These are phyloP conservation scores for Pouteria campechiana DNA, from an alignment of 179 eudicot species.

Conservation along the genomic window DNA sequence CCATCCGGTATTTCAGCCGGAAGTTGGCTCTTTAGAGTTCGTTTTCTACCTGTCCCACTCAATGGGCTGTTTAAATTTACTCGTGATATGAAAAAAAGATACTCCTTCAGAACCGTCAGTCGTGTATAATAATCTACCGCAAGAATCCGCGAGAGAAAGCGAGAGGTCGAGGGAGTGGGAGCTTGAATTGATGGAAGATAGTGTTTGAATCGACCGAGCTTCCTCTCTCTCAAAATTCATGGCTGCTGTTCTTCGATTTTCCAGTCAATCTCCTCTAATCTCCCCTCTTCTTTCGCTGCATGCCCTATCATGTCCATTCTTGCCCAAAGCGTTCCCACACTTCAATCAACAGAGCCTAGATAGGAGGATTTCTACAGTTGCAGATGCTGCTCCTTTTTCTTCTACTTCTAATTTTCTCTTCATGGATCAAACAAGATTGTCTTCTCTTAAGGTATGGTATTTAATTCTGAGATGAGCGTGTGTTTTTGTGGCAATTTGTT, in stretches of 20 bases:
- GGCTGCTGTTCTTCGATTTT: slow-evolving; percentile 63
- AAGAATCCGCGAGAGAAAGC: too few relatives aligned
- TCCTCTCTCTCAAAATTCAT: too few relatives aligned
- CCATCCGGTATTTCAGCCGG: too few relatives aligned
- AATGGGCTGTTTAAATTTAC: too few relatives aligned
- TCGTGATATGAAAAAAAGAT: too few relatives aligned
- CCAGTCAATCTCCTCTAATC: slow-evolving; percentile 25
- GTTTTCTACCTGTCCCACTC: too few relatives aligned
- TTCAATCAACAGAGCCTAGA: slow-evolving; percentile 18
- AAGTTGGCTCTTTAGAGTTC: too few relatives aligned
- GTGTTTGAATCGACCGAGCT: too few relatives aligned
- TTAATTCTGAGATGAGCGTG: neutral
- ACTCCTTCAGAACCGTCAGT: too few relatives aligned
- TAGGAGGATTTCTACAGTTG: slow-evolving; percentile 21
- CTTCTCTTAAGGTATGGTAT: slow-evolving; percentile 42
- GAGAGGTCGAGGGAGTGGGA: too few relatives aligned
- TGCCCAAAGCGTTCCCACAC: slow-evolving; percentile 19
- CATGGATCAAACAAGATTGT: slow-evolving; percentile 25
- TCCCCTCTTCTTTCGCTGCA: slow-evolving; percentile 31
- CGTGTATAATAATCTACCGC: too few relatives aligned
- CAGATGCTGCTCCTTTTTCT: slow-evolving; percentile 12
- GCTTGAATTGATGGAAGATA: too few relatives aligned
- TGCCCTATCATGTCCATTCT: slow-evolving; percentile 25
- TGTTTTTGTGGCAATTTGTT: neutral
- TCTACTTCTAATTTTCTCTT: slow-evolving; percentile 14